Conservation (phyloP, 768 basidiomycete species). For the Mycena venus region DNA sequence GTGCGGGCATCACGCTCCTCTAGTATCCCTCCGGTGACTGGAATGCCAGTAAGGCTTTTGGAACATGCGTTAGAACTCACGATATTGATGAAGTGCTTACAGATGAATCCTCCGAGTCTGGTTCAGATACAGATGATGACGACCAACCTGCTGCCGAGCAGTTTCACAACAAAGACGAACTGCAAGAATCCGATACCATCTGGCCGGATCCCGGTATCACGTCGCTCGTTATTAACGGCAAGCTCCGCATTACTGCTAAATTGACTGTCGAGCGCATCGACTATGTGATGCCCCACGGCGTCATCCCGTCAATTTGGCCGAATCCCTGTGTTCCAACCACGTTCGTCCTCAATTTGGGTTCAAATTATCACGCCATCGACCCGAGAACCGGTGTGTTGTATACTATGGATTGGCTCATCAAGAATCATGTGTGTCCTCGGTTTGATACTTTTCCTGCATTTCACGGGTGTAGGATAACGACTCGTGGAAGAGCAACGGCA, state of each 20-base stretch:
- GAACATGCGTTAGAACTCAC: too few species aligned
- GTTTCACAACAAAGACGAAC: too few species aligned
- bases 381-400: not conserved
- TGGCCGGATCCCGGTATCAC: not conserved
- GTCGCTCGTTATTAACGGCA: not conserved
- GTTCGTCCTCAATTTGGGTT: too few species aligned
- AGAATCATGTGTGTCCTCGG: not conserved
- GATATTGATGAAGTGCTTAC: too few species aligned
- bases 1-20: too few species aligned
- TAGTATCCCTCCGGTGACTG: too few species aligned
- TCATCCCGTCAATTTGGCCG: too few species aligned
- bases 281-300: not conserved
- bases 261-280: not conserved
- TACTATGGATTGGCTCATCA: not conserved
- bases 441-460: not conserved
- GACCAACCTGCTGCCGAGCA: too few species aligned
- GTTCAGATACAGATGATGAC: not conserved
- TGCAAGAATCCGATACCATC: not conserved
- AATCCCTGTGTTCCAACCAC: too few species aligned
- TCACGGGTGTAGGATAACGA: slow-evolving; percentile 4
- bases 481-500: not conserved
- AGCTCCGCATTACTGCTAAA: not conserved
- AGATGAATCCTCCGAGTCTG: too few species aligned
- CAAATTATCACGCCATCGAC: not conserved
- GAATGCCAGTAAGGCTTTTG: too few species aligned